These are phyloP conservation scores for Trichoderma oligosporum DNA, from an alignment of 2,329 filamentous ascomycete species.

Conservation along the genomic window DNA sequence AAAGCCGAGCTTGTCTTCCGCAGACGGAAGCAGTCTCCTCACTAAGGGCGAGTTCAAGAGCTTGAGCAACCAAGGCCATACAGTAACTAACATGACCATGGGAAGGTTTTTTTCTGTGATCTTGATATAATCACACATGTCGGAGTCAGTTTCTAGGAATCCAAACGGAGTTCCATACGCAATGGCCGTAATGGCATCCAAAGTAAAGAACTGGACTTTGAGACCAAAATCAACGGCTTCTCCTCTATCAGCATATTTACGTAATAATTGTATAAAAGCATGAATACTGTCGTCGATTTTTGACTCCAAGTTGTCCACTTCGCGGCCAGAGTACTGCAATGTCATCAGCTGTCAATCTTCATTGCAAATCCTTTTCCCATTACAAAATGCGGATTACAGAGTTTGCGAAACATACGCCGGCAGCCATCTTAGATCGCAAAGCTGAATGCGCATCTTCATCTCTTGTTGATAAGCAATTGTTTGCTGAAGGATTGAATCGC, in stretches of 20 bases:
- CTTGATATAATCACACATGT: conserved; percentile 47
- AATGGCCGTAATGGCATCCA: conserved; percentile 54
- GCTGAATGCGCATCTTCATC: conserved; percentile 37
- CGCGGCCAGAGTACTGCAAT: conserved; percentile 50
- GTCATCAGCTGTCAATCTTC: neutral
- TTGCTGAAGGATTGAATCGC: conserved; percentile 43
- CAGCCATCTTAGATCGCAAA: conserved; percentile 46
- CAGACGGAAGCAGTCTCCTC: conserved; percentile 39
- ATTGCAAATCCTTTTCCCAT: neutral
- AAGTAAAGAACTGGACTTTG: conserved; percentile 51
- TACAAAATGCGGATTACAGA: no score
- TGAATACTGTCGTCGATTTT: conserved; percentile 29
- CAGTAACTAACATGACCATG: conserved; percentile 23
- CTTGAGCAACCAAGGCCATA: conserved; percentile 25
- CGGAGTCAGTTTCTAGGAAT: conserved; percentile 45
- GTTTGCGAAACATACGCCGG: conserved; percentile 35
- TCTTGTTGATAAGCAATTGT: conserved; percentile 3
- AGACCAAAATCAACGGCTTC: conserved; percentile 30
- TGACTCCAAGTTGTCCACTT: conserved; percentile 46
- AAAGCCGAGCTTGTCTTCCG: conserved; percentile 37
- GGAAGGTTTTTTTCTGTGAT: conserved; percentile 34
- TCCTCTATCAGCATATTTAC: conserved; percentile 18
- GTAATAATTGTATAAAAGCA: conserved; percentile 19
- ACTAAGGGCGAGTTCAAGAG: conserved; percentile 40
- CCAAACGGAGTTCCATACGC: conserved; percentile 51